Base-by-base conservation (phyloP, 306 rosid genomes). In the Lathyrus tuberosus region DNA sequence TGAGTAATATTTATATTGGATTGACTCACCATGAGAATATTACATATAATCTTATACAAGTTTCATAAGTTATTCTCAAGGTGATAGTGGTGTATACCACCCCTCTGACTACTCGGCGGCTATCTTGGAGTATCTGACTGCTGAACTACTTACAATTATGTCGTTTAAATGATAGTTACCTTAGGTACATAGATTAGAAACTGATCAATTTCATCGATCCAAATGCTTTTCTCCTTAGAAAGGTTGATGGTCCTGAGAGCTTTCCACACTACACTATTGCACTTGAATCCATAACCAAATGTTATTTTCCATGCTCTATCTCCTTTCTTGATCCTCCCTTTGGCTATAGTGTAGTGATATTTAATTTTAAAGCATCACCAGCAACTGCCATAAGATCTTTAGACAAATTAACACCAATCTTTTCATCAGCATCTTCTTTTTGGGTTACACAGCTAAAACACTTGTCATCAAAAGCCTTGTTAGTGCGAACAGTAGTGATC, bases 271-370 rank as follows among this genome's bases (percentile, higher is more conserved):
- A 96, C 97, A 65, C 97, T 91, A 62, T 91, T 91, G 74, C 94
- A 91, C 79, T 91, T 91, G 78, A 91, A 91, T 54, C 97, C 97
- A 1, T 96, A 87, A 8, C 97, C 96, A 0, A 91, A 91, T 62
- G 97, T 96, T 61, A 91, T 91, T 77, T 89, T 96, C 97, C 96
- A 91, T 48, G 94, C 84, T 62, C 97, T 87, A 20, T 91, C 94
- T 63, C 97, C 97, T 75, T 73, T 91, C 84, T 76, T 91, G 22
- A 89, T 86, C 85, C 96, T 87, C 35, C 94, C 97, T 73, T 91
- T 87, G 56, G 96, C 91, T 81, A 89, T 40, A 88, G 31, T 10
- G 96, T 91, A 51, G 97, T 91, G 80, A 91, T 91, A 60, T 91
- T 91, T 33, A 93, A 88, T 82, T 91, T 91, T 17, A 91, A 74